Conservation (phyloP, 768 basidiomycete genomes). For the Leccinum truebloodii region DNA sequence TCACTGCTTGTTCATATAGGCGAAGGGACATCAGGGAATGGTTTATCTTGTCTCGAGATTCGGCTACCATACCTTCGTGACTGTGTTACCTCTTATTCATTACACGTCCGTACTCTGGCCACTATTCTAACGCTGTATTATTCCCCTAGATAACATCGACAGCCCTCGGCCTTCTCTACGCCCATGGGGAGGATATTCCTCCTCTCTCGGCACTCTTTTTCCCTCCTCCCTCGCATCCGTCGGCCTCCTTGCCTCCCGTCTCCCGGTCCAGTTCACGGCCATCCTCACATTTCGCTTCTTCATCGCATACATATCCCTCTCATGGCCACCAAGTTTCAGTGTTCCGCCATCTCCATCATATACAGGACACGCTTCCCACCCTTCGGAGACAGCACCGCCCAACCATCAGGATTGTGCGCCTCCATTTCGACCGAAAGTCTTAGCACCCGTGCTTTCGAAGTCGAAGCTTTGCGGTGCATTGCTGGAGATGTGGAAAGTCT, state of each 20-base stretch:
- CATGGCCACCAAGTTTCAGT: conserved; percentile 7
- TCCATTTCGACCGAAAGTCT: conserved; percentile 17
- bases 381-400: conserved; percentile 7
- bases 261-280: conserved; percentile 26
- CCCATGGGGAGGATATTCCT: conserved; percentile 24
- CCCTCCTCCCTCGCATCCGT: conserved; percentile 4
- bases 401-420: conserved; percentile 4
- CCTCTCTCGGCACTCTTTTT: conserved; percentile 26
- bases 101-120: neutral
- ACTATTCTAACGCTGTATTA: conserved; percentile 20
- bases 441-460: conserved; percentile 23
- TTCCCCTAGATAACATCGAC: conserved; percentile 28
- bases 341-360: conserved; percentile 13
- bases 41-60: conserved; percentile 52
- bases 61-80: neutral
- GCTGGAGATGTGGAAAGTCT: conserved; percentile 30
- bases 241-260: conserved; percentile 17
- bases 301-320: conserved; percentile 8
- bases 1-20: conserved; percentile 8
- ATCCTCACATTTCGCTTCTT: conserved; percentile 24
- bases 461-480: conserved; percentile 26
- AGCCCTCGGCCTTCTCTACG: conserved; percentile 32
- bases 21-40: conserved; percentile 31
- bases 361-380: conserved; percentile 6
- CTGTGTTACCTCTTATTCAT: neutral